Conservation (phyloP, 495 filamentous ascomycete genomes). For the Neurospora sp. region DNA sequence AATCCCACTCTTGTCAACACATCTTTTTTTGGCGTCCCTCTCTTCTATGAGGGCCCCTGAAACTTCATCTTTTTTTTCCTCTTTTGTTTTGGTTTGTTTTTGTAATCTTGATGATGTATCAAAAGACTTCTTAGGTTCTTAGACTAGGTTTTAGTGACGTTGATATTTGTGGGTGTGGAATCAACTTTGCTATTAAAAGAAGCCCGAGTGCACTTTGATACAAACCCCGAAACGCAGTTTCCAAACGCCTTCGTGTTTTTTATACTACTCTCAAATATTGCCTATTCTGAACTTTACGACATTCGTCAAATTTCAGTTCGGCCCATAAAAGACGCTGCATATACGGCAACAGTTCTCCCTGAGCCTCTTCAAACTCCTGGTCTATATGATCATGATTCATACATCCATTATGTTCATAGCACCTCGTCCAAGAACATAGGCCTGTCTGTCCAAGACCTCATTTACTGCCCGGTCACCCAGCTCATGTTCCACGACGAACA, state of each 20-base stretch:
- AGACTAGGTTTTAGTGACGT: no score
- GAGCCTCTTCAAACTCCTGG: background rate
- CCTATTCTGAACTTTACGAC: no score
- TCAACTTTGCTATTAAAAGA: background rate
- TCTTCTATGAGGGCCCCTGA: no score
- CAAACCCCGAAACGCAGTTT: background rate
- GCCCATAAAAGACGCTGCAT: background rate
- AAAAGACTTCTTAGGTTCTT: no score
- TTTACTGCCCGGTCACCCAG: background rate
- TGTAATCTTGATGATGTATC: no score
- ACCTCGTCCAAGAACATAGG: background rate
- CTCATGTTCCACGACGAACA: background rate
- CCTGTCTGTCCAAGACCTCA: background rate
- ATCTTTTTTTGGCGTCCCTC: background rate
- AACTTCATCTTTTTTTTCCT: background rate
- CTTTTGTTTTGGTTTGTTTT: background rate
- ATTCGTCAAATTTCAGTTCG: background rate
- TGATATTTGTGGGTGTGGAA: no score
- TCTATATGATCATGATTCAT: background rate
- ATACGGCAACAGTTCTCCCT: background rate
- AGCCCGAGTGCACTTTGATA: background rate
- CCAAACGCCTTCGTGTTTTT: no score
- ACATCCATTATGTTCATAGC: background rate
- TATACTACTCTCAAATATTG: no score
- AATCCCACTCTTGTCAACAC: constrained; percentile 28